A percentile compares a stretch with the other conserved stretches of the same genome.
Conservation (phyloP, 805 yeast species). For the Sugiyamaella marilandica region DNA sequence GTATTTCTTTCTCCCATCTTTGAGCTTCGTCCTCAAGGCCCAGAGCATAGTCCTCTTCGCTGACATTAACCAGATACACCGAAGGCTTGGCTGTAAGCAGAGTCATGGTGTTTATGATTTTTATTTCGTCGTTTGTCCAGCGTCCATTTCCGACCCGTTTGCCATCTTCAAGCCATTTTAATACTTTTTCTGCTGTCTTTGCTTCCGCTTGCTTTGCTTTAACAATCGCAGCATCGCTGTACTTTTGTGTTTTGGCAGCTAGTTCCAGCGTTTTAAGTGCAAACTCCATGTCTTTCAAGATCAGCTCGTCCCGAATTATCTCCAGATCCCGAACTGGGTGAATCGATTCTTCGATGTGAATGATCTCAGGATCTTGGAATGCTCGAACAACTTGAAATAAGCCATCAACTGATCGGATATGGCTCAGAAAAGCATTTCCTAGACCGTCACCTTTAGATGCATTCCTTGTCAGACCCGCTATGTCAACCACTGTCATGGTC, state of each 20-base stretch:
- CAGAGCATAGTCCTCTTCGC: constrained; percentile 56
- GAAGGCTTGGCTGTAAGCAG: constrained; percentile 88
- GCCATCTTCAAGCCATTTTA: constrained; percentile 56
- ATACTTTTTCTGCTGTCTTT: constrained; percentile 33
- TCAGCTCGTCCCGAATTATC: constrained; percentile 40
- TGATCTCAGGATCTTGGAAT: constrained; percentile 59
- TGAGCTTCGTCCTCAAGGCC: constrained; percentile 41
- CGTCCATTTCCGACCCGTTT: constrained; percentile 53
- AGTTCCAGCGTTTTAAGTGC: constrained; percentile 64
- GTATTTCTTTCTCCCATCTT: constrained; percentile 47
- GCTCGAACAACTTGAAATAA: constrained; percentile 64
- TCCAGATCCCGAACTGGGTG: constrained; percentile 5
- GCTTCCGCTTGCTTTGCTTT: constrained; percentile 42
- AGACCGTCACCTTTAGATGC: constrained; percentile 63
- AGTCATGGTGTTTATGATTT: constrained; percentile 62
- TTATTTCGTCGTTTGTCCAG: constrained; percentile 64
- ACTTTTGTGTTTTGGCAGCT: constrained; percentile 70
- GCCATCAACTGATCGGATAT: constrained; percentile 68
- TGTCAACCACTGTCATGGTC: constrained; percentile 55
- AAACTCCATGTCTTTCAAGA: constrained; percentile 62
- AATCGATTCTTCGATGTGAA: constrained; percentile 56
- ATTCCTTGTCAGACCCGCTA: constrained; percentile 66
- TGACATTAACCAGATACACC: constrained; percentile 67
- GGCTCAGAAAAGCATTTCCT: constrained; percentile 67
- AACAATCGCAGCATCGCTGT: constrained; percentile 80